These are phyloP conservation scores for Vishniacozyma victoriae DNA, from an alignment of 768 basidiomycete genomes.

Conservation along the genomic window DNA sequence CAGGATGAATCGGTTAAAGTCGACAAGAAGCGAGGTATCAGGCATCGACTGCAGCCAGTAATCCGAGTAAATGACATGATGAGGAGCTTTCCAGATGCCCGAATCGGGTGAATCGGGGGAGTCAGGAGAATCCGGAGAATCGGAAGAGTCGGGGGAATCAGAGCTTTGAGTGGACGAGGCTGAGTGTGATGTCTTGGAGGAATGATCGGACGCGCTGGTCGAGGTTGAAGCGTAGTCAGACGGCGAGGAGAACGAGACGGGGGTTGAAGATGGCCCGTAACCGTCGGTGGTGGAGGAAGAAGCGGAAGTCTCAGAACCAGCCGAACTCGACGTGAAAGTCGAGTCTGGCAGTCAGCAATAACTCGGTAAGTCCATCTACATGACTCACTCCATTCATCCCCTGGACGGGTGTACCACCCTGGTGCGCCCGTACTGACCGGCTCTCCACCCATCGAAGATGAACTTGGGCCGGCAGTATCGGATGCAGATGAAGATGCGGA, in stretches of 20 bases:
- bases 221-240: conserved; percentile 1
- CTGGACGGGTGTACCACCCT: conserved; percentile 6
- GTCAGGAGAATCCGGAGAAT: neutral
- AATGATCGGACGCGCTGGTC: conserved; percentile 4
- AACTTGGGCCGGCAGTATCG: neutral
- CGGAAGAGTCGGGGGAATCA: neutral
- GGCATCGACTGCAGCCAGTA: conserved; percentile 42
- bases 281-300: neutral
- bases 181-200: too few relatives aligned
- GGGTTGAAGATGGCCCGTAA: conserved; percentile 2
- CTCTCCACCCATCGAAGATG: conserved; percentile 1
- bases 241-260: neutral
- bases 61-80: conserved; percentile 39
- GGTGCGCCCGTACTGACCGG: conserved; percentile 8
- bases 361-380: too few relatives aligned
- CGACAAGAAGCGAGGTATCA: conserved; percentile 18
- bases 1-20: conserved; percentile 43
- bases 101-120: neutral
- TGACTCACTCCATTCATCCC: conserved; percentile 2
- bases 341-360: too few relatives aligned
- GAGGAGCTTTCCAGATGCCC: conserved; percentile 17
- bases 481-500: neutral
- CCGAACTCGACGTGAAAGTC: conserved; percentile 3
- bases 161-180: too few relatives aligned
- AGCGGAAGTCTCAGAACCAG: neutral